Base-by-base conservation (phyloP, 2,329 filamentous ascomycete species). In the Fusarium clavum region DNA sequence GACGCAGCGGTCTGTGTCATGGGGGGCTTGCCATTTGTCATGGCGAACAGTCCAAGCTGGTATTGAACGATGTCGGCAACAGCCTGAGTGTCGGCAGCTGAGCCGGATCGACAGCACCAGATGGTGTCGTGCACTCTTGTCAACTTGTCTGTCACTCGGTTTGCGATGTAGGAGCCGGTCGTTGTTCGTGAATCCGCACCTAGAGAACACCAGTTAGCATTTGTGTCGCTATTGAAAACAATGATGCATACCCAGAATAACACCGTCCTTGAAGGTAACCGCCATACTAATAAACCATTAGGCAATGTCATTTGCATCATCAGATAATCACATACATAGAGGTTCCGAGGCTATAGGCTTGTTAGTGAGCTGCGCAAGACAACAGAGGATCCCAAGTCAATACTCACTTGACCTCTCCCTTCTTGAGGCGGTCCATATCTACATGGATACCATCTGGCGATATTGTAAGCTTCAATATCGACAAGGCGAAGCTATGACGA, bases 61-160 rank as follows among this genome's bases (percentile, higher is more conserved):
- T 98, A 98, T 79, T 97, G 93, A 44, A 99, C 96, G 77, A 99
- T 98, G 78, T 99, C 96, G 64, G 96, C 96, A 51, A 99, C 94
- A 52, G 96, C 96, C 83, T 99, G 96, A 64, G 96, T 99, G 79
- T 99, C 96, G 73, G 96, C 96, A 32, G 96, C 96, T 27, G 96
- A 99, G 54, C 96, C 96, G 67, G 96, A 98, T 78, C 96, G 92
- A 85, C 96, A 99, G 86, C 96, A 99, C 96, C 96, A 99, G 83
- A 99, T 98, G 64, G 95, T 98, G 82, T 99, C 96, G 84, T 97
- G 93, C 67, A 99, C 95, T 86, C 94, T 92, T 77, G 96, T 99
- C 80, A 99, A 90, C 87, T 99, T 99, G 88, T 99, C 96, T 71
- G 96, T 99, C 73, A 99, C 96, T 86, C 96, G 92, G 83, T 99